Evolutionary conservation across 306 rosid species (phyloP).

Genomic region (Trifolium subterraneum): DNA sequence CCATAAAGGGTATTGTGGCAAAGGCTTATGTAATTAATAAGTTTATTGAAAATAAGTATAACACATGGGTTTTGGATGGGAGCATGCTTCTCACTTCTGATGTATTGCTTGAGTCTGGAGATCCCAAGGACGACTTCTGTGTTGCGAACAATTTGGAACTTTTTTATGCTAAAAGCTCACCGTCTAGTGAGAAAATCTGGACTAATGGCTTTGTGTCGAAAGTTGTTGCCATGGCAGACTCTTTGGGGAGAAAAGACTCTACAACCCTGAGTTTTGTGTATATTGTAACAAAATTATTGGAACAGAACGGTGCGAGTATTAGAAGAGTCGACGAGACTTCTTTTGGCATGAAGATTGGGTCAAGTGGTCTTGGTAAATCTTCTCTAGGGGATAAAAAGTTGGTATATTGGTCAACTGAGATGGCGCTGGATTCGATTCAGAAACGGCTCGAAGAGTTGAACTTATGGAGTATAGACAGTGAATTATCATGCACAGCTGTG

Average conservation of each 20-base stretch:
- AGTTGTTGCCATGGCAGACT: constrained; percentile 48
- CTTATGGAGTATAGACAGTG: constrained; percentile 70
- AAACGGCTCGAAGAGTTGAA: constrained; percentile 66
- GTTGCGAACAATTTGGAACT: constrained; percentile 60
- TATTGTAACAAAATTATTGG: constrained; percentile 45
- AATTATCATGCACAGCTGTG: constrained; percentile 81
- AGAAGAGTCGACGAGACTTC: constrained; percentile 40
- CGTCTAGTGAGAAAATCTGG: constrained; percentile 61
- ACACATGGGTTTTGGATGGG: constrained; percentile 67
- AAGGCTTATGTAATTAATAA: constrained; percentile 59
- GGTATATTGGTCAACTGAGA: constrained; percentile 63
- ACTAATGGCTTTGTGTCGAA: constrained; percentile 43
- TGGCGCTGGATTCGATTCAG: constrained; percentile 51
- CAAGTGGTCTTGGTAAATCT: constrained; percentile 43
- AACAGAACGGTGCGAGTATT: constrained; percentile 46
- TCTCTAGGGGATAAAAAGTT: constrained; percentile 63
- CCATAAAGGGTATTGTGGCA: constrained; percentile 54
- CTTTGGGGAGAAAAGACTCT: constrained; percentile 52
- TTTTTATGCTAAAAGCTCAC: constrained; percentile 59
- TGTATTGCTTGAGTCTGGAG: constrained; percentile 39
- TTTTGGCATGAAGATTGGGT: constrained; percentile 49
- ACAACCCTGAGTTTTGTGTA: constrained; percentile 49
- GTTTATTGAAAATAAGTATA: constrained; percentile 63
- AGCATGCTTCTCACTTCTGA: constrained; percentile 64
- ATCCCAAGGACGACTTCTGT: constrained; percentile 49